Evolutionary conservation across 2,329 filamentous ascomycete species (phyloP).

Genomic region (Neofusicoccum parvum): DNA sequence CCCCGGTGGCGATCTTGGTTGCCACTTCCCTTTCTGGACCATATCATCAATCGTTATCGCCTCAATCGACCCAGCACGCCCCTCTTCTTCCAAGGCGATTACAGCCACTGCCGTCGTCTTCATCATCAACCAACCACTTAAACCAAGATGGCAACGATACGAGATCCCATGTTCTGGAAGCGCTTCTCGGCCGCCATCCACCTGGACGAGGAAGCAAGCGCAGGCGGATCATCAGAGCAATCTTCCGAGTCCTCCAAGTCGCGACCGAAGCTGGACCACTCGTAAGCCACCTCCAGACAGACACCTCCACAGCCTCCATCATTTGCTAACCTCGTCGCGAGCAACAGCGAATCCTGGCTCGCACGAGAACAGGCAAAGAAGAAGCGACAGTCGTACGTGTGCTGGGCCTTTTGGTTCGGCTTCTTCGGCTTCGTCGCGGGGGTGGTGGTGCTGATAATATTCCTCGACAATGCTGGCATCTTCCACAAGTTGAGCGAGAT

Average conservation of each 20-base stretch:
- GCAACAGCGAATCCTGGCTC: conserved; percentile 56
- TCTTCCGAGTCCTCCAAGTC: conserved; percentile 10
- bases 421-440: conserved; percentile 49
- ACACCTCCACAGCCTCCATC: too few species aligned
- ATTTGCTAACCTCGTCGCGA: neutral
- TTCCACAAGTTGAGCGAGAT: conserved; percentile 12
- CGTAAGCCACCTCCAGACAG: conserved; percentile 36
- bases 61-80: neutral
- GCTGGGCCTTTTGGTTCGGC: conserved; percentile 51
- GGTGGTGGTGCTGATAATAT: conserved; percentile 49
- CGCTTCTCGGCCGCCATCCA: conserved; percentile 62
- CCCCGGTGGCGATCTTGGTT: conserved; percentile 2
- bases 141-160: conserved; percentile 51
- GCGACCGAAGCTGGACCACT: conserved; percentile 35
- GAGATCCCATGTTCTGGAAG: conserved; percentile 62
- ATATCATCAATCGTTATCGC: neutral
- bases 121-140: neutral
- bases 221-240: conserved; percentile 14
- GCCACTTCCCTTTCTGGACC: neutral
- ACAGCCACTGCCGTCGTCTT: neutral
- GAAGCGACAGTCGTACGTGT: conserved; percentile 50
- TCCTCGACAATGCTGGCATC: conserved; percentile 39
- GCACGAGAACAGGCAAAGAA: conserved; percentile 52
- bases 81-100: neutral
- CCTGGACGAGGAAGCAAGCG: conserved; percentile 50